These are phyloP conservation scores for Yamadazyma conglobata DNA, from an alignment of 1,139 yeast genomes.

Conservation along the genomic window DNA sequence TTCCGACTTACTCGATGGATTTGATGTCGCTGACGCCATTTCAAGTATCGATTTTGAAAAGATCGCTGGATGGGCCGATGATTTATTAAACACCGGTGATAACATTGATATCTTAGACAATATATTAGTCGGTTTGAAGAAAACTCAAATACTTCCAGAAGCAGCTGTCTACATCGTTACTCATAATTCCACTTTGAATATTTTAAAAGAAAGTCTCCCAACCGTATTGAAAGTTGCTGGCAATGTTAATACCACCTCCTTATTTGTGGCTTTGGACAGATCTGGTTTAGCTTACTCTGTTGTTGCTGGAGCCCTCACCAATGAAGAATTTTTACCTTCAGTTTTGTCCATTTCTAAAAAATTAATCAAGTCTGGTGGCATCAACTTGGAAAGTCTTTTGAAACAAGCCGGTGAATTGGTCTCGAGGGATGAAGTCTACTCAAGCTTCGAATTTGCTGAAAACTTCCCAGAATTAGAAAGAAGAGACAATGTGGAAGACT, in stretches of 20 bases:
- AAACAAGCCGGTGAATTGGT: slow-evolving; percentile 18
- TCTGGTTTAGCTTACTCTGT: slow-evolving; percentile 33
- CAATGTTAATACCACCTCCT: slow-evolving; percentile 24
- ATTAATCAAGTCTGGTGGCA: slow-evolving; percentile 19
- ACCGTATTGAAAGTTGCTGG: slow-evolving; percentile 18
- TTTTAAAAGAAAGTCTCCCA: slow-evolving; percentile 19
- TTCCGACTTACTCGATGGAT: slow-evolving; percentile 16
- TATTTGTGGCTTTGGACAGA: slow-evolving; percentile 32
- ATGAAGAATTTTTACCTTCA: slow-evolving; percentile 28
- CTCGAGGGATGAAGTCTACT: slow-evolving; percentile 8
- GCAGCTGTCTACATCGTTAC: slow-evolving; percentile 23
- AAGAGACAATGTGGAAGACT: slow-evolving; percentile 34
- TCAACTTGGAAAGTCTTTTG: slow-evolving; percentile 19
- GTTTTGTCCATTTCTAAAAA: slow-evolving; percentile 22
- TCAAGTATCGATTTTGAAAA: slow-evolving; percentile 23
- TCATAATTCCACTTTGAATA: slow-evolving; percentile 23
- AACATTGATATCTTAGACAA: slow-evolving; percentile 25
- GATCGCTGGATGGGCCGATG: slow-evolving; percentile 31
- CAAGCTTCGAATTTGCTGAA: slow-evolving; percentile 11
- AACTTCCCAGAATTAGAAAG: slow-evolving; percentile 14
- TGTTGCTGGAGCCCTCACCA: slow-evolving; percentile 25
- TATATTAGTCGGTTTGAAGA: slow-evolving; percentile 22
- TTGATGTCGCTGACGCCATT: slow-evolving; percentile 21
- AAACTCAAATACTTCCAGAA: slow-evolving; percentile 25
- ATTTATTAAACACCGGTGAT: slow-evolving; percentile 22